Conservation (phyloP, 306 rosid species). For the Datisca glomerata region DNA sequence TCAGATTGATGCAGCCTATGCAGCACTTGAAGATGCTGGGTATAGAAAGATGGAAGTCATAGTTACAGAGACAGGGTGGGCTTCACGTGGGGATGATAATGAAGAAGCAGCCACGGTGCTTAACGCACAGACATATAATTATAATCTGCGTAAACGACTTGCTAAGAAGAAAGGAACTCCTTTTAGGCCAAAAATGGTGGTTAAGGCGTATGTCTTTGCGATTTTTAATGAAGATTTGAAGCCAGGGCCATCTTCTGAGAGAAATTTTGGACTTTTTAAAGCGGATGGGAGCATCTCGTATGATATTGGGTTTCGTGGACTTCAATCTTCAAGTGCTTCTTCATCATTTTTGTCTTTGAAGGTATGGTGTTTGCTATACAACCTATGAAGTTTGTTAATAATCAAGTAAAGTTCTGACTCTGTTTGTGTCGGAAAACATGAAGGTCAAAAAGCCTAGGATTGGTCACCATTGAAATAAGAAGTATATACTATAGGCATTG, state of each 20-base stretch:
- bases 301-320: constrained; percentile 78
- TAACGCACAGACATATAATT: constrained; percentile 82
- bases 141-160: constrained; percentile 70
- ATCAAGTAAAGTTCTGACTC: constrained; percentile 1
- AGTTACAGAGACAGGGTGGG: constrained; percentile 95
- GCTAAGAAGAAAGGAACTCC: constrained; percentile 94
- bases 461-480: no score
- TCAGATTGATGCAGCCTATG: constrained; percentile 86
- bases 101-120: constrained; percentile 57
- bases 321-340: constrained; percentile 46
- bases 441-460: background rate
- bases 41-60: constrained; percentile 62
- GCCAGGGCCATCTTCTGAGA: constrained; percentile 57
- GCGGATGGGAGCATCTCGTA: constrained; percentile 83
- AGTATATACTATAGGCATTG: no score
- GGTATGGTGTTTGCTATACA: no score
- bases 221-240: constrained; percentile 66
- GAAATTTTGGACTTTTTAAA: no score
- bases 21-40: constrained; percentile 78
- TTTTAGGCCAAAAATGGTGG: constrained; percentile 54
- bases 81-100: constrained; percentile 51
- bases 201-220: constrained; percentile 80
- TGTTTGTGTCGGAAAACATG: background rate
- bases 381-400: constrained; percentile 5
- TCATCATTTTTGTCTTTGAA: constrained; percentile 44